A percentile compares a stretch with the other conserved stretches of the same genome.
Conservation (phyloP, 164 flowering plant species). For the Echeveria elegans region DNA sequence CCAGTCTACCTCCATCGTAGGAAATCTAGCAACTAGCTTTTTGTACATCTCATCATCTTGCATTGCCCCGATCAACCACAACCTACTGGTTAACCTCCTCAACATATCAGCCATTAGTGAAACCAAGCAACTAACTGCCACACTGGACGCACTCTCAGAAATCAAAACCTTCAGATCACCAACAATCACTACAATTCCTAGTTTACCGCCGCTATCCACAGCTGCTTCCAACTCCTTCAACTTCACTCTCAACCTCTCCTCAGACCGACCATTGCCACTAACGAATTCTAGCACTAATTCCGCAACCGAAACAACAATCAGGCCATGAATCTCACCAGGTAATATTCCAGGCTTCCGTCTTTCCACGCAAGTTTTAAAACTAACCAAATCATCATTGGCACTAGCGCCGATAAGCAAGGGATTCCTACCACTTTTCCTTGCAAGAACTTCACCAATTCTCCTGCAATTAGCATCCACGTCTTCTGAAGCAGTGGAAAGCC, state of each 20-base stretch:
- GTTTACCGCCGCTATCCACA: slow-evolving; percentile 21
- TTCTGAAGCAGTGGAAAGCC: slow-evolving; percentile 11
- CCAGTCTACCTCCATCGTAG: slow-evolving; percentile 76
- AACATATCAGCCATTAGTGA: slow-evolving; percentile 35
- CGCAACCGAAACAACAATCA: slow-evolving; percentile 36
- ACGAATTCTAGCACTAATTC: slow-evolving; percentile 26
- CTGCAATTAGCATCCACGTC: slow-evolving; percentile 39
- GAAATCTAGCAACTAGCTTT: slow-evolving; percentile 47
- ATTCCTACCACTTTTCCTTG: slow-evolving; percentile 46
- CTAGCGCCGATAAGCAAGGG: slow-evolving; percentile 70
- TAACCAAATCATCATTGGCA: slow-evolving; percentile 41
- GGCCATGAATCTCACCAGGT: slow-evolving; percentile 40
- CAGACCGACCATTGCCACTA: slow-evolving; percentile 20
- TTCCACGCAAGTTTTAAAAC: slow-evolving; percentile 25
- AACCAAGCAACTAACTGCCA: slow-evolving; percentile 28
- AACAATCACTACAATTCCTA: slow-evolving; percentile 48
- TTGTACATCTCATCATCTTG: slow-evolving; percentile 52
- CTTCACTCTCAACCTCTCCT: slow-evolving; percentile 35
- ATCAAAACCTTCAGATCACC: slow-evolving; percentile 63
- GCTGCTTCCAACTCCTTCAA: slow-evolving; percentile 7
- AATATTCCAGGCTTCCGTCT: slow-evolving; percentile 21
- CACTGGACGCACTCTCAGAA: slow-evolving; percentile 16
- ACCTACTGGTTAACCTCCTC: slow-evolving; percentile 27
- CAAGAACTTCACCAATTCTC: slow-evolving; percentile 56
- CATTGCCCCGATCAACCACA: slow-evolving; percentile 67